phyloP scores from a whole-genome alignment of 495 filamentous ascomycete genomes.

The Neurospora intermedia region DNA sequence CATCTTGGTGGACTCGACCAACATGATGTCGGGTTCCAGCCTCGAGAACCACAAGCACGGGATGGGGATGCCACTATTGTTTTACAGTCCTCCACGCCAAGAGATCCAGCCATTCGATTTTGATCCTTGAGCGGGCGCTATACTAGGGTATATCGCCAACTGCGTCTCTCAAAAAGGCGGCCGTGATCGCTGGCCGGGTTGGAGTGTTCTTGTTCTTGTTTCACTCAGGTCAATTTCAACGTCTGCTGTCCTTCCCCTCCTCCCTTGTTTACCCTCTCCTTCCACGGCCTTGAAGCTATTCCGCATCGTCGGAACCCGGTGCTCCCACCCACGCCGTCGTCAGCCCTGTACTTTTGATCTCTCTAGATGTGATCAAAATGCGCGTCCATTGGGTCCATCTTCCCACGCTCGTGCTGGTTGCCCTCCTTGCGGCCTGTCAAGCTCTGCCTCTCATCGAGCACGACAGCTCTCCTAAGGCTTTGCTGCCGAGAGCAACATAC shows the following conservation, averaged over 20 bases:
- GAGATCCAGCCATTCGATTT: not conserved
- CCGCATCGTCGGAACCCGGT: not conserved
- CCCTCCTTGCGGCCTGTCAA: constrained; percentile 3
- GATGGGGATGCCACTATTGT: not conserved
- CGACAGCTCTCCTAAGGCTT: not conserved
- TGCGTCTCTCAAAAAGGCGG: not conserved
- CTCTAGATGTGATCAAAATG: constrained; percentile 9
- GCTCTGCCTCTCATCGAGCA: constrained; percentile 11
- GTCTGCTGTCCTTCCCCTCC: not conserved
- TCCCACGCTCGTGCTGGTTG: constrained; percentile 1
- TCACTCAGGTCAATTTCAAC: not conserved
- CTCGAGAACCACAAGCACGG: not conserved
- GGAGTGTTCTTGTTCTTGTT: not conserved
- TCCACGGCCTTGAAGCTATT: not conserved
- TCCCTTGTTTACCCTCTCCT: not conserved
- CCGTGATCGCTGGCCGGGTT: not conserved
- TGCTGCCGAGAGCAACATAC: constrained; percentile 19
- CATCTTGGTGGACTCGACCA: not conserved
- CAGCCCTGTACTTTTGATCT: not conserved
- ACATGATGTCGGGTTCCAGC: not conserved
- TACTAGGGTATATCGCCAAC: not conserved
- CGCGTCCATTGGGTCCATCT: constrained; percentile 3
- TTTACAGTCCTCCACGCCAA: not conserved
- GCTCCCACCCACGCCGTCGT: not conserved
- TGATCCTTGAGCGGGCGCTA: not conserved